These are phyloP conservation scores for Mycocentrospora acerina DNA, from an alignment of 2,329 filamentous ascomycete species.

Conservation along the genomic window DNA sequence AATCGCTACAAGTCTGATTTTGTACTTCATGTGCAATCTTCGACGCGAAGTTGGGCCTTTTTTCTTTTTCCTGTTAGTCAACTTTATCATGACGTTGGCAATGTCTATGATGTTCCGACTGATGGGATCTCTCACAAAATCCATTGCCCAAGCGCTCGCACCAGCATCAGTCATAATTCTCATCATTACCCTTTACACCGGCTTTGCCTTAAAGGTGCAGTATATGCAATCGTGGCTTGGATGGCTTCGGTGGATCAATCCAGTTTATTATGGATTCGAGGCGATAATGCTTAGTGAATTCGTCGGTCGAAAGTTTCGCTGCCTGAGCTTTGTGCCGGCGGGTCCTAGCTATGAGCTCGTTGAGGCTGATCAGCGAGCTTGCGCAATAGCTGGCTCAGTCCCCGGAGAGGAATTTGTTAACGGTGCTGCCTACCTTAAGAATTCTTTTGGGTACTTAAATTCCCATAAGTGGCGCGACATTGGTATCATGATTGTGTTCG, in stretches of 20 bases:
- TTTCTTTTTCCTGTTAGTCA: conserved; percentile 46
- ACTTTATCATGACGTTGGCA: conserved; percentile 33
- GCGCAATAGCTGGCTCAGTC: conserved; percentile 34
- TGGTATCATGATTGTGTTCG: conserved; percentile 43
- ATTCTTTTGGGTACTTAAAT: conserved; percentile 14
- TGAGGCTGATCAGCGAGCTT: conserved; percentile 16
- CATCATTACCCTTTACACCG: conserved; percentile 46
- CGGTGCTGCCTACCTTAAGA: conserved; percentile 28
- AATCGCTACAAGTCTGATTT: conserved; percentile 41
- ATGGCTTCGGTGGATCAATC: conserved; percentile 79
- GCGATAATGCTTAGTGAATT: conserved; percentile 72
- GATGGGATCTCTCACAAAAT: conserved; percentile 10
- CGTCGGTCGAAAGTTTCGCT: conserved; percentile 39
- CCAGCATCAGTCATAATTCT: background rate
- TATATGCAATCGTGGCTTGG: conserved; percentile 75
- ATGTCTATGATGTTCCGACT: conserved; percentile 42
- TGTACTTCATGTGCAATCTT: conserved; percentile 51
- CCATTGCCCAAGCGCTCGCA: background rate
- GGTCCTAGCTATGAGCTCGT: conserved; percentile 26
- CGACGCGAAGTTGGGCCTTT: conserved; percentile 41
- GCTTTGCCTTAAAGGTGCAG: conserved; percentile 54
- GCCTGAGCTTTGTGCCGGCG: conserved; percentile 49
- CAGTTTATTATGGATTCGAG: conserved; percentile 75
- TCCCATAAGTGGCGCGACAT: conserved; percentile 27
- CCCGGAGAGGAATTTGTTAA: conserved; percentile 17